Percentiles rank a stretch among this genome's conserved stretches.
These are phyloP conservation scores for Candida sp. DNA, from an alignment of 1,139 yeast species.

Conservation along the genomic window DNA sequence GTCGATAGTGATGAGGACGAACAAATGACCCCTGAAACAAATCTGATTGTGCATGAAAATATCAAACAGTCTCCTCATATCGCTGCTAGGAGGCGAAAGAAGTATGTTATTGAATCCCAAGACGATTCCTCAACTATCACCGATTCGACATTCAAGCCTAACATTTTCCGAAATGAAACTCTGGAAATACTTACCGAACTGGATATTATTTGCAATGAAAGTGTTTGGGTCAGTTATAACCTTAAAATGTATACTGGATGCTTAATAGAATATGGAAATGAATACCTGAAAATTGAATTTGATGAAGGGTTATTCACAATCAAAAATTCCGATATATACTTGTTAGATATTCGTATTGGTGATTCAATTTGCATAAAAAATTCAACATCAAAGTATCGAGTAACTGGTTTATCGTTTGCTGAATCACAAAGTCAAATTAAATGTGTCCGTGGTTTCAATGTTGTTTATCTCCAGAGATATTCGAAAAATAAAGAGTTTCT, in stretches of 20 bases:
- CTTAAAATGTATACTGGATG: conserved; percentile 35
- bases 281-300: conserved; percentile 28
- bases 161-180: conserved; percentile 17
- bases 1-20: conserved; percentile 3
- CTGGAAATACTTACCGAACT: conserved; percentile 15
- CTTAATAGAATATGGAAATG: conserved; percentile 15
- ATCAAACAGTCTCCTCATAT: conserved; percentile 4
- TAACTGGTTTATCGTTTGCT: conserved; percentile 39
- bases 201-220: conserved; percentile 15
- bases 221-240: conserved; percentile 38
- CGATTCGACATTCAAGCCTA: neutral
- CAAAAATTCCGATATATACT: conserved; percentile 25
- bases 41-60: conserved; percentile 5
- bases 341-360: conserved; percentile 36
- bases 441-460: conserved; percentile 61
- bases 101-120: conserved; percentile 4
- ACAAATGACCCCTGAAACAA: conserved; percentile 4
- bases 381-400: conserved; percentile 24
- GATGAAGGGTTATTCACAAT: conserved; percentile 28
- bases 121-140: neutral
- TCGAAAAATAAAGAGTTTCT: conserved; percentile 9
- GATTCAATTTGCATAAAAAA: conserved; percentile 21
- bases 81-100: conserved; percentile 3
- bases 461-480: conserved; percentile 31
- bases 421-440: conserved; percentile 21